These are phyloP conservation scores for Dissophora globulifera DNA, from an alignment of 192 early-diverging fungal species.

Conservation along the genomic window DNA sequence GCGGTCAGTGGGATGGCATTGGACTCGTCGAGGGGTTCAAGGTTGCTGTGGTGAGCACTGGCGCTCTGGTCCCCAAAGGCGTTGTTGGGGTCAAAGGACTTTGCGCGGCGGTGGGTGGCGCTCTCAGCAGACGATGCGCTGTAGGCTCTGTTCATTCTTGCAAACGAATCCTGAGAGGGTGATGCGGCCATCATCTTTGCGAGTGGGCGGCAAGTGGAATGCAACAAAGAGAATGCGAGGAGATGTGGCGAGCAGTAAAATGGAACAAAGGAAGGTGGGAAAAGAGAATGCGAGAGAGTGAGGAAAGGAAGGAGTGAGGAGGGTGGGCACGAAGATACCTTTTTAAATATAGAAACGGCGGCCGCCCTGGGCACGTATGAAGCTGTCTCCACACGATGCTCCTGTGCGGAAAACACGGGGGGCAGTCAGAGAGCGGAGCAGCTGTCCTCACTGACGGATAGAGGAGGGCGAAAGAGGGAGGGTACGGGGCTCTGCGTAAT, in stretches of 20 bases:
- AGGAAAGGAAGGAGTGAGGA: neutral
- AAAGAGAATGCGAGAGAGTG: neutral
- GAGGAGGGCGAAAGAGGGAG: no score
- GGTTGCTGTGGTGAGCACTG: neutral
- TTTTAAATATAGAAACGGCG: no score
- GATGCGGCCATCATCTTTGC: slow-evolving; percentile 27
- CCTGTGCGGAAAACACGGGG: no score
- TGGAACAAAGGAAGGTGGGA: neutral
- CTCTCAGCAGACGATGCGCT: slow-evolving; percentile 17
- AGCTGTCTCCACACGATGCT: no score
- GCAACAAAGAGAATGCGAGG: no score
- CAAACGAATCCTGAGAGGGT: slow-evolving; percentile 9
- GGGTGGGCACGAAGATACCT: no score
- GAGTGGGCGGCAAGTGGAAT: no score
- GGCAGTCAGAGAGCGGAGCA: no score
- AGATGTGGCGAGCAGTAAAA: no score
- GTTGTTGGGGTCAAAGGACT: slow-evolving; percentile 40
- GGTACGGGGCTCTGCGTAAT: no score
- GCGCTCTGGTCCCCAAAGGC: neutral
- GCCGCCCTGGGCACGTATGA: no score
- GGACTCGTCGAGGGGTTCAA: slow-evolving; percentile 8
- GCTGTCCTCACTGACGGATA: no score
- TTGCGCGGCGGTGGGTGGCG: slow-evolving; percentile 32
- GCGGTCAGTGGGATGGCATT: slow-evolving; percentile 43
- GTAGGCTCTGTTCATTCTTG: slow-evolving; percentile 22